Evolutionary conservation across 768 basidiomycete genomes (phyloP).

Genomic region (Boletus rubroflammeus): DNA sequence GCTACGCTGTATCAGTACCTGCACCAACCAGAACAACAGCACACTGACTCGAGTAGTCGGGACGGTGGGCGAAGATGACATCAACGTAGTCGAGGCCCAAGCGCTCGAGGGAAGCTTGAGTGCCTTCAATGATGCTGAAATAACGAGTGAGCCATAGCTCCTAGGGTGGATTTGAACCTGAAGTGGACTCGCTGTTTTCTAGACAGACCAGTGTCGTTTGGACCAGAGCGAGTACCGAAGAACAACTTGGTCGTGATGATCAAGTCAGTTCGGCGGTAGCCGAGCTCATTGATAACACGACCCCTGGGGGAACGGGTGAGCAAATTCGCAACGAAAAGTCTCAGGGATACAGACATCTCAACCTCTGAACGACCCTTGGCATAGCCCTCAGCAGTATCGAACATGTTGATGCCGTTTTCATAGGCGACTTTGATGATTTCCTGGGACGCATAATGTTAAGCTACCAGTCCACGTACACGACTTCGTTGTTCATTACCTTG

Average conservation of each 20-base stretch:
- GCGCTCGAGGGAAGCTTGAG: constrained; percentile 46
- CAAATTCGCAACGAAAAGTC: background rate
- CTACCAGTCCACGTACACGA: background rate
- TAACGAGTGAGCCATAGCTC: background rate
- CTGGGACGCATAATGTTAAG: constrained; percentile 14
- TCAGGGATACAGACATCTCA: constrained; percentile 40
- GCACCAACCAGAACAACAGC: background rate
- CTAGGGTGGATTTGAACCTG: background rate
- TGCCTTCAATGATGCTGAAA: constrained; percentile 51
- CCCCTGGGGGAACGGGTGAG: constrained; percentile 32
- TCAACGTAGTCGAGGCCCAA: constrained; percentile 55
- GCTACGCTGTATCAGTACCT: constrained; percentile 20
- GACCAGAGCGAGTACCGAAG: constrained; percentile 50
- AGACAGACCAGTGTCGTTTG: constrained; percentile 39
- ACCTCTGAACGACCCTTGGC: constrained; percentile 46
- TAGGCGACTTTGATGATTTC: constrained; percentile 55
- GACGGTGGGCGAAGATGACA: constrained; percentile 47
- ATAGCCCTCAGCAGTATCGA: constrained; percentile 47
- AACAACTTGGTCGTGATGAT: constrained; percentile 57
- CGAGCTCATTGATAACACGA: constrained; percentile 52
- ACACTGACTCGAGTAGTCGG: constrained; percentile 35
- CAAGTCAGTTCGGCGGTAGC: constrained; percentile 46
- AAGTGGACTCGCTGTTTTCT: constrained; percentile 27
- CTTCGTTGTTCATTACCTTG: constrained; percentile 31
- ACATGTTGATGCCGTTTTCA: constrained; percentile 50